Evolutionary conservation across 108 stramenopile species (phyloP), one percentile per base, ranked within the genome.

Genomic region (Tribonema minus): DNA sequence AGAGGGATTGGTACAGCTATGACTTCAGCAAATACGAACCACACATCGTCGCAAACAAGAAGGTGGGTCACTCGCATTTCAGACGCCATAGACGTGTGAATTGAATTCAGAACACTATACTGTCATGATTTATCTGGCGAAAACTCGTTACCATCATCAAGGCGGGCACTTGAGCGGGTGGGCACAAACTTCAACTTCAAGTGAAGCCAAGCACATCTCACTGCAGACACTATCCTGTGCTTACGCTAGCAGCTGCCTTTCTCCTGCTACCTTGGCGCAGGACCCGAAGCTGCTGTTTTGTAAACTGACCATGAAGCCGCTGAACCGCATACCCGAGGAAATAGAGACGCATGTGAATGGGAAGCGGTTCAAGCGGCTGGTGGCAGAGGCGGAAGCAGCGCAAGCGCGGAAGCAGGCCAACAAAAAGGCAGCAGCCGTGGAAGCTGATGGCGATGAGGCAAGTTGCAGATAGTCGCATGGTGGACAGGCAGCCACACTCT

Each of bases 21-120:
- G 82, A 83, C 72, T 83, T 64, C 80, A 81, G 65, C 64, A 75
- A 81, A 71, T 83, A 83, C 80, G 72, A 81, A 37, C 82, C 82
- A 20, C 81, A 81, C 27, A 76, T 84, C 40, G 59, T 78, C 29
- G 36, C 82, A n/a, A 75, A 82, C 59, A 82, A 78, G 27, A 73
- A 33, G 1, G 67, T 15, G 35, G 9, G 37, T 33, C 39, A 26
- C 20, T 9, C 46, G 46, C 20, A 20, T 20, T 15, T 54, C 46
- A n/a, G n/a, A n/a, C n/a, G n/a, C n/a, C n/a, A n/a, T n/a, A n/a
- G n/a, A n/a, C n/a, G n/a, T n/a, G n/a, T n/a, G n/a, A n/a, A n/a
- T n/a, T n/a, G 15, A 54, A 54, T 54, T 1, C 64, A 2, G 2
- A 5, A 12, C 35, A 1, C 7, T 2, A 27, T 37, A 67, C 66